A percentile compares a stretch with the other conserved stretches of the same genome.
Conservation (phyloP, 768 basidiomycete species). For the Boletus reticulatus region DNA sequence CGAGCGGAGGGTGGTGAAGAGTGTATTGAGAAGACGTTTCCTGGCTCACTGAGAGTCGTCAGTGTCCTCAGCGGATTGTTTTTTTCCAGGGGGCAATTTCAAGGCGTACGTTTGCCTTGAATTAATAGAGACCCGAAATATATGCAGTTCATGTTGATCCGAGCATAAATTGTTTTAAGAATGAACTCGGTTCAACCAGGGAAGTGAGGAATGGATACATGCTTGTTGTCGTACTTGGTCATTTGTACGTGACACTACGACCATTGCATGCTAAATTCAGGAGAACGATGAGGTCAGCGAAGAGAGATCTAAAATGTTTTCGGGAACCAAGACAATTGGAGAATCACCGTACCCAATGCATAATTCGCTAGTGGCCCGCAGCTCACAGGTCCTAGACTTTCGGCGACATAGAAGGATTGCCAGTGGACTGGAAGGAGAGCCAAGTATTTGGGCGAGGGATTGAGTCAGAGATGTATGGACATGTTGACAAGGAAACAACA, state of each 20-base stretch:
- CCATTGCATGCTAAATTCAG: slow-evolving; percentile 23
- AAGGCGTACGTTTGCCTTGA: slow-evolving; percentile 4
- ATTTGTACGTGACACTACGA: slow-evolving; percentile 28
- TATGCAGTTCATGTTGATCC: slow-evolving; percentile 23
- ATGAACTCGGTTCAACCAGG: slow-evolving; percentile 15
- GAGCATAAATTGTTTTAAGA: slow-evolving; percentile 17
- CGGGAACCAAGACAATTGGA: background rate
- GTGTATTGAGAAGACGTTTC: background rate
- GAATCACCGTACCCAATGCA: background rate
- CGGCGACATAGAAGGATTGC: background rate
- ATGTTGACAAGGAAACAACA: slow-evolving; percentile 15
- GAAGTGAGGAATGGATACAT: slow-evolving; percentile 15
- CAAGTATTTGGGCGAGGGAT: background rate
- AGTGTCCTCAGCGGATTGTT: background rate
- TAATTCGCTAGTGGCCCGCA: background rate
- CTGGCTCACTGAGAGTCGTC: background rate
- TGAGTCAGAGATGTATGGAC: background rate
- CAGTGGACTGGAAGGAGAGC: background rate
- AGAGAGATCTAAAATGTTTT: background rate
- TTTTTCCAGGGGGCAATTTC: background rate
- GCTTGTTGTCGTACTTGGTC: slow-evolving; percentile 7
- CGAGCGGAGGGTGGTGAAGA: background rate
- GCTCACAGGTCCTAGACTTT: background rate
- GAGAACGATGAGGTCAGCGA: slow-evolving; percentile 23
- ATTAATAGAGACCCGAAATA: slow-evolving; percentile 9